Conservation (phyloP, 345 rosid species). For the Iberis pinnata region DNA sequence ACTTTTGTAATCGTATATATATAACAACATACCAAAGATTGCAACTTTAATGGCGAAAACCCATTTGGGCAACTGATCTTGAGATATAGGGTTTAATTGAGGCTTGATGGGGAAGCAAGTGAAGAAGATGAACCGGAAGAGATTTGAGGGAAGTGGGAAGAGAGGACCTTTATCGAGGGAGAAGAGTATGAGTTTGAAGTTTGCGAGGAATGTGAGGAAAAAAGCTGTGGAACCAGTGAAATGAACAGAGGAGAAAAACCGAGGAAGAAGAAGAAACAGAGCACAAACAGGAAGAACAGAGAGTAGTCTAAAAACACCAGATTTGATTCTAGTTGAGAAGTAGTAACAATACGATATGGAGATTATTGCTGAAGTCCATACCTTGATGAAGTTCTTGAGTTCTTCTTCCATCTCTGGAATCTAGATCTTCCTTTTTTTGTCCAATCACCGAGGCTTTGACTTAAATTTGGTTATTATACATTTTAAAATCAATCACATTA, state of each 20-base stretch:
- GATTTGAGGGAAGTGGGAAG: background rate
- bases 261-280: slow-evolving; percentile 42
- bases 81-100: slow-evolving; percentile 25
- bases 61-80: slow-evolving; percentile 9
- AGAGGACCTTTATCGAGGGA: slow-evolving; percentile 33
- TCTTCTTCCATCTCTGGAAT: slow-evolving; percentile 22
- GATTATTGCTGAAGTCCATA: background rate
- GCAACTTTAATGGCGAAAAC: slow-evolving; percentile 26
- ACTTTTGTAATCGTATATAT: background rate
- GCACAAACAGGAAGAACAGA: slow-evolving; percentile 35
- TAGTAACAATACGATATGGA: slow-evolving; percentile 16
- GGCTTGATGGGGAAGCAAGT: slow-evolving; percentile 35
- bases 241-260: no score
- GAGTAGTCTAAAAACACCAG: slow-evolving; percentile 24
- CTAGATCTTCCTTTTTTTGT: no score
- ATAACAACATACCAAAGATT: slow-evolving; percentile 13
- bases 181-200: slow-evolving; percentile 40
- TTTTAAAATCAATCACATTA: no score
- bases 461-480: no score
- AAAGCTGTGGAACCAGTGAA: no score
- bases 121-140: slow-evolving; percentile 22
- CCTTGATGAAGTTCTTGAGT: background rate
- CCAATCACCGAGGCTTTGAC: no score
- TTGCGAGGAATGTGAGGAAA: no score
- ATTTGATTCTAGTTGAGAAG: slow-evolving; percentile 1